Evolutionary conservation across 2,329 filamentous ascomycete species (phyloP).

Genomic region (Trichoderma sp.): DNA sequence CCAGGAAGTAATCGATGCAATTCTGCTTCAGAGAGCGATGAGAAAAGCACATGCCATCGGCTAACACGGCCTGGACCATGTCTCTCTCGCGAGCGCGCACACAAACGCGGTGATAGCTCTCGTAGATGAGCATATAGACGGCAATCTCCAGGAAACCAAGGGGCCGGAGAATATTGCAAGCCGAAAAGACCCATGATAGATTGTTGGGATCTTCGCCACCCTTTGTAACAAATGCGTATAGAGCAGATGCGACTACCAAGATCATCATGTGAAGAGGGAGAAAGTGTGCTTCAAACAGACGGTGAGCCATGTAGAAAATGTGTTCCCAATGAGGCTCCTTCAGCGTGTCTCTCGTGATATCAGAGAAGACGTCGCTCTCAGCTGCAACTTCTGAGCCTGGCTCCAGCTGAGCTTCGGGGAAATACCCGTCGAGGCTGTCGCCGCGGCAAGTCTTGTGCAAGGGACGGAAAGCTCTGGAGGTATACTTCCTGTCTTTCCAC

Average conservation of each 20-base stretch:
- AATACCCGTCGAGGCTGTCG: constrained; percentile 51
- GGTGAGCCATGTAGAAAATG: constrained; percentile 63
- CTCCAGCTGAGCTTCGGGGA: constrained; percentile 51
- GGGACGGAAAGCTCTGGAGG: constrained; percentile 57
- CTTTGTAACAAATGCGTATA: constrained; percentile 62
- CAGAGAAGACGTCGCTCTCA: constrained; percentile 59
- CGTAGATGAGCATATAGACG: constrained; percentile 68
- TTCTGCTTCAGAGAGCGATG: constrained; percentile 60
- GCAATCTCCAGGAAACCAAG: constrained; percentile 65
- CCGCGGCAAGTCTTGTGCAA: constrained; percentile 53
- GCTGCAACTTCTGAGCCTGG: constrained; percentile 46
- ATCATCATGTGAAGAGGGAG: constrained; percentile 70
- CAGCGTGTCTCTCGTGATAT: constrained; percentile 56
- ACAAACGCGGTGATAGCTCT: constrained; percentile 66
- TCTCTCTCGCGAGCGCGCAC: constrained; percentile 64
- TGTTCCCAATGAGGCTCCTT: constrained; percentile 58
- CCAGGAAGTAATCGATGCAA: constrained; percentile 64
- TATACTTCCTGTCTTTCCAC: constrained; percentile 62
- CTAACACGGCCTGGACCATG: constrained; percentile 67
- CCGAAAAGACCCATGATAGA: constrained; percentile 61
- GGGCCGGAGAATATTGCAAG: constrained; percentile 64
- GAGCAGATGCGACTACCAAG: constrained; percentile 63
- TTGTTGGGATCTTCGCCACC: constrained; percentile 55
- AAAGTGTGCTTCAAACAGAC: constrained; percentile 76
- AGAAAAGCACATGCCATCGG: constrained; percentile 68